phyloP scores from a whole-genome alignment of 805 yeast genomes.

The Ogataea methanolica region DNA sequence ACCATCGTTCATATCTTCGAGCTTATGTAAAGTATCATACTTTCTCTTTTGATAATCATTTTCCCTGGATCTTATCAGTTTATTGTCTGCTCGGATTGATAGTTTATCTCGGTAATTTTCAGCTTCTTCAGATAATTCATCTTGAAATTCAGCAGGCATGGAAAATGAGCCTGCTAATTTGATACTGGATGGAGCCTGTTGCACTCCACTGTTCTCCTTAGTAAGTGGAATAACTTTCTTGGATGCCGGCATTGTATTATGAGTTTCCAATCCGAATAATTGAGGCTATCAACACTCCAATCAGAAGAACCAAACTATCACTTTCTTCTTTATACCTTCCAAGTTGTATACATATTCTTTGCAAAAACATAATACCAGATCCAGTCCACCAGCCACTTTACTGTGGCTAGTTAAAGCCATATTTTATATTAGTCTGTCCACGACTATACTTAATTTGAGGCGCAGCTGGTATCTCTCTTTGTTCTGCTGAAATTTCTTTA shows the following conservation, averaged over 20 bases:
- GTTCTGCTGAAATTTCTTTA: too few relatives aligned
- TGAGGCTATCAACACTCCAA: too few relatives aligned
- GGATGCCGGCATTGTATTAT: conserved; percentile 2
- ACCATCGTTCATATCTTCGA: conserved; percentile 6
- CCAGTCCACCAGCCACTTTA: too few relatives aligned
- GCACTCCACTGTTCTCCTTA: conserved; percentile 1
- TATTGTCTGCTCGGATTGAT: conserved; percentile 20
- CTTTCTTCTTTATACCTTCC: too few relatives aligned
- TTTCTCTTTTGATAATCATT: conserved; percentile 43
- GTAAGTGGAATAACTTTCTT: conserved; percentile 2
- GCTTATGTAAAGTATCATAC: conserved; percentile 12
- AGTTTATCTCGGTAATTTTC: conserved; percentile 19
- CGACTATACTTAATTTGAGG: too few relatives aligned
- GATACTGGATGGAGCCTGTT: background rate
- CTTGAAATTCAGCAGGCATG: conserved; percentile 19
- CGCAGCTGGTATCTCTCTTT: too few relatives aligned
- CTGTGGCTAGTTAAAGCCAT: too few relatives aligned
- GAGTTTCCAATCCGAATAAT: too few relatives aligned
- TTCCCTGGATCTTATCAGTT: conserved; percentile 34
- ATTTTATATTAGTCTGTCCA: too few relatives aligned
- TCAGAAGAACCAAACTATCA: background rate
- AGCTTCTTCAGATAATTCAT: conserved; percentile 19
- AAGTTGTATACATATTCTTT: background rate
- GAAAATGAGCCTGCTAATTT: conserved; percentile 17
- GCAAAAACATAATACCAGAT: background rate